These are phyloP conservation scores for Thozetella sp. DNA, from an alignment of 495 filamentous ascomycete species.

Conservation along the genomic window DNA sequence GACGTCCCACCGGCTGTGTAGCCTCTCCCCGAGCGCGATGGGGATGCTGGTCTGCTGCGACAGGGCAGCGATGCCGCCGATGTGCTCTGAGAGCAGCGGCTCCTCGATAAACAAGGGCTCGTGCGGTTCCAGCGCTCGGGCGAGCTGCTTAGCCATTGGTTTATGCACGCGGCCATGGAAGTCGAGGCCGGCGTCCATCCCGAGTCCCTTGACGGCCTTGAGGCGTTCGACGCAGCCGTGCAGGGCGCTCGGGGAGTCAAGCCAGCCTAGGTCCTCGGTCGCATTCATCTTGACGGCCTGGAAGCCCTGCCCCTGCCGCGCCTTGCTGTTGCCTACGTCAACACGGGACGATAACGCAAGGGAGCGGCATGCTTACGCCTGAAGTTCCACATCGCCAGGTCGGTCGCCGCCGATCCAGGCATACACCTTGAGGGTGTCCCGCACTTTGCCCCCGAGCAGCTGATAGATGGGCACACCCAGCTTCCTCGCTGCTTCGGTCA, in stretches of 20 bases:
- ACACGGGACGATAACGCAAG: too few species aligned
- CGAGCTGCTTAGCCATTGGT: conserved; percentile 80
- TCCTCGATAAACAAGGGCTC: conserved; percentile 81
- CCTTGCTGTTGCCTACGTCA: conserved; percentile 18
- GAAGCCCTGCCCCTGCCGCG: conserved; percentile 71
- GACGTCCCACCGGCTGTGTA: conserved; percentile 77
- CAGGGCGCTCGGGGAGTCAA: conserved; percentile 69
- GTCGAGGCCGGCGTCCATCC: conserved; percentile 75
- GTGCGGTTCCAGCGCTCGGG: conserved; percentile 69
- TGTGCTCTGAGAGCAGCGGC: conserved; percentile 72
- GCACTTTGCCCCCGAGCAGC: conserved; percentile 75
- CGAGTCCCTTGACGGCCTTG: conserved; percentile 67
- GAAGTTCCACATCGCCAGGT: conserved; percentile 66
- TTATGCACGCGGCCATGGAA: conserved; percentile 81
- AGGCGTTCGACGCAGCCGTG: conserved; percentile 69
- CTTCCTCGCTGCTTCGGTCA: conserved; percentile 48
- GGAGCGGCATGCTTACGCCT: too few species aligned
- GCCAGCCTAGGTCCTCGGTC: conserved; percentile 77
- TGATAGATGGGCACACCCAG: conserved; percentile 74
- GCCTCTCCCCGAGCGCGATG: conserved; percentile 76
- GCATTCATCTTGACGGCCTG: conserved; percentile 81
- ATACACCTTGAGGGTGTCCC: conserved; percentile 75
- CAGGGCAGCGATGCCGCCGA: conserved; percentile 68
- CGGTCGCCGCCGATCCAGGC: conserved; percentile 87
- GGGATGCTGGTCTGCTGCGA: conserved; percentile 63